Base-by-base conservation (phyloP, 2,329 filamentous ascomycete genomes). In the Annulohypoxylon truncatum region DNA sequence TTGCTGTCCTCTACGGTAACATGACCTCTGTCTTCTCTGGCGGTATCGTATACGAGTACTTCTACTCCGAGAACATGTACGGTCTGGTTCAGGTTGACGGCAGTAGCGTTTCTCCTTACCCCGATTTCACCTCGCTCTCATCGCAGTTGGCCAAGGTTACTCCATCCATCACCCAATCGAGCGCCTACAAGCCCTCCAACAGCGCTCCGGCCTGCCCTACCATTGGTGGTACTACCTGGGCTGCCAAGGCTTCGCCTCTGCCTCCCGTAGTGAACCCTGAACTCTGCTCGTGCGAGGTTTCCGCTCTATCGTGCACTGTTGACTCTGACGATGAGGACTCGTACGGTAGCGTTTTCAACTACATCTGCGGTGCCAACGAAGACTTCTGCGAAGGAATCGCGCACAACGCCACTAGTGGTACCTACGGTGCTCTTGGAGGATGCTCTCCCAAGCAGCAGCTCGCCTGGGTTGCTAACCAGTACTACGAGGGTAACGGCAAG, bases 41-140 rank as follows among this genome's bases (percentile, higher is more conserved):
- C 74, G 96, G 95, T 81, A 97, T 99, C 72, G 94, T 98, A 78
- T 99, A 98, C 87, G 97, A 97, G 93, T 99, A 96, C 85, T 95
- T 94, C 83, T 87, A 97, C 83, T 94, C 97, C 80, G 82, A 76
- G 54, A 98, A 98, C 83, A 84, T 97, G 78, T 99, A 93, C 76
- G 96, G 91, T 80, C 87, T 97, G 46, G 90, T 94, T 66, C 80
- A 85, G 64, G 78, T 93, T 66, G 70, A 82, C 51, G 85, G 86
- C 74, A 82, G 83, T 75, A 81, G 82, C 44, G 92, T 91, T 69
- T 85, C 81, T 69, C 91, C 90, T 69, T 85, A 93, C 73, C 79
- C 88, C 35, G 92, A 97, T 81, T 99, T 92, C 82, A 85, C 85
- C 61, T 85, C 88, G 65, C 87, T 97, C 59, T 88, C 89, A 73